These are phyloP conservation scores for Trichomonascaceae sp. DNA, from an alignment of 1,139 yeast species.

Conservation along the genomic window DNA sequence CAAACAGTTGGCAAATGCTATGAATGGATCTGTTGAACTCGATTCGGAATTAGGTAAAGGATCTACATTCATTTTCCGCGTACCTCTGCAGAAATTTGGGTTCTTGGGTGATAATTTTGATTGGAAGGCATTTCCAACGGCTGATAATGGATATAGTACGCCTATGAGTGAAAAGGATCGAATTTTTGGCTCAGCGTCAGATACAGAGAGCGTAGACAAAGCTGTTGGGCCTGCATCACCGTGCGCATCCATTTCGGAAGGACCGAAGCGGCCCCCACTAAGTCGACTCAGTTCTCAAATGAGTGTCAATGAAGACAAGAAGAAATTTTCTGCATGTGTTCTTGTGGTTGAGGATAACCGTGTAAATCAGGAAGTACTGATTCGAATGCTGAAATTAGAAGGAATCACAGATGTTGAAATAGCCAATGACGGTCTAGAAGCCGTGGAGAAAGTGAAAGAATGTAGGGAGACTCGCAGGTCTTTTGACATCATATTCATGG, in stretches of 20 bases:
- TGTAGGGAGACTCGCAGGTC: conserved; percentile 42
- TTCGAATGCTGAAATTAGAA: conserved; percentile 74
- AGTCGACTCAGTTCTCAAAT: conserved; percentile 19
- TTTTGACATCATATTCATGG: conserved; percentile 84
- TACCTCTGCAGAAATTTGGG: conserved; percentile 49
- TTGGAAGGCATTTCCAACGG: neutral
- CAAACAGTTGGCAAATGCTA: conserved; percentile 77
- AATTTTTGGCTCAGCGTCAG: conserved; percentile 1
- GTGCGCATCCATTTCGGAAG: neutral
- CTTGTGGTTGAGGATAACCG: conserved; percentile 92
- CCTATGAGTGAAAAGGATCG: conserved; percentile 7
- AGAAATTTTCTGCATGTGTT: conserved; percentile 36
- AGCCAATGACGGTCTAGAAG: conserved; percentile 91
- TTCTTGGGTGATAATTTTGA: conserved; percentile 8
- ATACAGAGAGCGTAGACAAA: conserved; percentile 1
- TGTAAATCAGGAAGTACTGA: conserved; percentile 87
- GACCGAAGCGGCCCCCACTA: conserved; percentile 19
- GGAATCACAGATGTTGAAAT: conserved; percentile 66
- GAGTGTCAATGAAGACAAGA: conserved; percentile 22
- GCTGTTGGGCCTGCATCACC: neutral
- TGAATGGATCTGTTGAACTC: conserved; percentile 73
- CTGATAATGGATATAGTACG: neutral
- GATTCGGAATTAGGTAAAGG: conserved; percentile 67
- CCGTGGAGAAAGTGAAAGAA: conserved; percentile 51
- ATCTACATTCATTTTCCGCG: conserved; percentile 70